Conservation (phyloP, 1,139 yeast genomes). For the Blastobotrys capitulatus region DNA sequence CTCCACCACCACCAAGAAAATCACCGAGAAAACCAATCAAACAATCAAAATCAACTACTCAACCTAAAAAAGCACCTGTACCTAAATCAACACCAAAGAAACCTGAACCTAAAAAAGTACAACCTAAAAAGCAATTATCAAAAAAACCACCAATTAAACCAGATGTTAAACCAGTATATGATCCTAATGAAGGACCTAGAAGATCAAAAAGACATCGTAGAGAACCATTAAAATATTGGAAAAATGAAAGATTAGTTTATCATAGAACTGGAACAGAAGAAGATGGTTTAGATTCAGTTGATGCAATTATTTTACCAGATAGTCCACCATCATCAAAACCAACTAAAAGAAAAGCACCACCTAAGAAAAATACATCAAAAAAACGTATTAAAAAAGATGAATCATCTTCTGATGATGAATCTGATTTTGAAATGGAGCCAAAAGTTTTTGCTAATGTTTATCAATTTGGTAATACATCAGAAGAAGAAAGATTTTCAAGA, state of each 20-base stretch:
- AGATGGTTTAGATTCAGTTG: conserved; percentile 25
- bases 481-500: conserved; percentile 38
- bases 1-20: conserved; percentile 13
- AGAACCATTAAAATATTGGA: conserved; percentile 80
- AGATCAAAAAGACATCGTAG: conserved; percentile 60
- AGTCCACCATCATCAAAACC: conserved; percentile 3
- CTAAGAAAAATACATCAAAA: not conserved
- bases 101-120: conserved; percentile 1
- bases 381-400: conserved; percentile 2
- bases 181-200: conserved; percentile 24
- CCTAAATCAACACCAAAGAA: conserved; percentile 15
- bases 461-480: conserved; percentile 41
- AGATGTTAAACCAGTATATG: not conserved
- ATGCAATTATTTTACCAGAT: conserved; percentile 11
- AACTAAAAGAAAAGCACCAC: not conserved
- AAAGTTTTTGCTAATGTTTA: conserved; percentile 43
- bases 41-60: conserved; percentile 1
- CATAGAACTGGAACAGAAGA: conserved; percentile 38
- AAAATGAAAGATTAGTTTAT: conserved; percentile 56
- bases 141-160: not conserved
- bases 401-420: conserved; percentile 15
- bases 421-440: conserved; percentile 40
- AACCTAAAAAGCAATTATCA: not conserved
- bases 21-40: not conserved
- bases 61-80: not conserved